Conservation (phyloP, 2,329 filamentous ascomycete genomes). For the Penicillium sp. region DNA sequence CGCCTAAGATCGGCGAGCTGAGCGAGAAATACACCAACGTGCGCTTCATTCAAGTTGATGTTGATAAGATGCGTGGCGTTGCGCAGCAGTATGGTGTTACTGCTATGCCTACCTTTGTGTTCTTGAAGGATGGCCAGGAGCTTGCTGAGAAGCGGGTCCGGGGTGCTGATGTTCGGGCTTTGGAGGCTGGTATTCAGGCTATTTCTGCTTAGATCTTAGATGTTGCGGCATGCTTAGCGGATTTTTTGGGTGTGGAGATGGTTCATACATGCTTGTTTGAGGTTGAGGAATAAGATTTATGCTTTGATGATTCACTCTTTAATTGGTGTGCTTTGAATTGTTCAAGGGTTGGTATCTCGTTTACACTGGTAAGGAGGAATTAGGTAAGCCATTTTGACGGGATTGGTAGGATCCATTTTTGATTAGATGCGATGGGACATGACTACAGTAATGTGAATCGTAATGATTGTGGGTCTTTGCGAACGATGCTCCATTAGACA, state of each 20-base stretch:
- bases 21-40: slow-evolving; percentile 52
- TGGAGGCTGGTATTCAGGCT: slow-evolving; percentile 29
- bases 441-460: too few species aligned
- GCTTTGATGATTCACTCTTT: too few species aligned
- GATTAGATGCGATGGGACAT: too few species aligned
- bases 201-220: slow-evolving; percentile 18
- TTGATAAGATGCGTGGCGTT: slow-evolving; percentile 53
- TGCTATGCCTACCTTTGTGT: slow-evolving; percentile 47
- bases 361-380: too few species aligned
- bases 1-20: slow-evolving; percentile 53
- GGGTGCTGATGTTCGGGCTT: slow-evolving; percentile 28
- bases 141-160: slow-evolving; percentile 28
- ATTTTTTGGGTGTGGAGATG: neutral
- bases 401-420: too few species aligned
- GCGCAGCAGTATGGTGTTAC: slow-evolving; percentile 52
- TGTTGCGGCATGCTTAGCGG: neutral
- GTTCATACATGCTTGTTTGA: neutral
- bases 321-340: too few species aligned
- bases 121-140: slow-evolving; percentile 41
- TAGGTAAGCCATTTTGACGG: too few species aligned
- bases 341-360: too few species aligned
- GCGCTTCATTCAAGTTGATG: slow-evolving; percentile 57
- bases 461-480: too few species aligned
- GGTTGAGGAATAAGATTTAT: neutral
- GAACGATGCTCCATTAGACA: too few species aligned